These are phyloP conservation scores for Dryas integrifolia DNA, from an alignment of 331 rosid species.

Conservation along the genomic window DNA sequence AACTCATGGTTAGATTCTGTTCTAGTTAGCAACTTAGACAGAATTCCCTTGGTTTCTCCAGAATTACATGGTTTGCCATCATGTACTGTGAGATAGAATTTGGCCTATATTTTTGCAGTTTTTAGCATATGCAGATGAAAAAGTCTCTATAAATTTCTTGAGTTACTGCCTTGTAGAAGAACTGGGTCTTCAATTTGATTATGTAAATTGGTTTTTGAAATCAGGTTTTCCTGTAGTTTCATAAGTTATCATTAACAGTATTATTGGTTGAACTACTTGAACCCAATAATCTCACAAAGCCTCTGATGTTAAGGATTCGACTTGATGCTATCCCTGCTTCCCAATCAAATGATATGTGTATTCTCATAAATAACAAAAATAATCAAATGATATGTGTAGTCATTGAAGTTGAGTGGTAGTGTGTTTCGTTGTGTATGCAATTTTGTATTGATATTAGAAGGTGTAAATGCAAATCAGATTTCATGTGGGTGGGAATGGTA, in stretches of 20 bases:
- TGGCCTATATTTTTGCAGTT: no score
- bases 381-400: background rate
- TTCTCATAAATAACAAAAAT: no score
- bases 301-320: background rate
- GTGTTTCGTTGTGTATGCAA: background rate
- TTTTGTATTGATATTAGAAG: background rate
- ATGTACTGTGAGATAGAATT: background rate
- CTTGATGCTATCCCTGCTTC: background rate
- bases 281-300: background rate
- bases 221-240: background rate
- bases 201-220: background rate
- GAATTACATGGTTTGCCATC: no score
- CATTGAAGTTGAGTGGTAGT: background rate
- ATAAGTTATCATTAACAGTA: background rate
- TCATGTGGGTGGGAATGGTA: background rate
- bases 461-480: background rate
- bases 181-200: no score
- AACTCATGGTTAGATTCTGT: background rate
- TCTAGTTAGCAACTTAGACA: background rate
- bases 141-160: no score
- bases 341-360: background rate
- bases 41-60: background rate
- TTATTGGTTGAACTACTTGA: background rate
- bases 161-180: no score
- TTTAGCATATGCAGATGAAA: background rate